Conservation (phyloP, 768 basidiomycete species). For the Clitopilus hobsonii region DNA sequence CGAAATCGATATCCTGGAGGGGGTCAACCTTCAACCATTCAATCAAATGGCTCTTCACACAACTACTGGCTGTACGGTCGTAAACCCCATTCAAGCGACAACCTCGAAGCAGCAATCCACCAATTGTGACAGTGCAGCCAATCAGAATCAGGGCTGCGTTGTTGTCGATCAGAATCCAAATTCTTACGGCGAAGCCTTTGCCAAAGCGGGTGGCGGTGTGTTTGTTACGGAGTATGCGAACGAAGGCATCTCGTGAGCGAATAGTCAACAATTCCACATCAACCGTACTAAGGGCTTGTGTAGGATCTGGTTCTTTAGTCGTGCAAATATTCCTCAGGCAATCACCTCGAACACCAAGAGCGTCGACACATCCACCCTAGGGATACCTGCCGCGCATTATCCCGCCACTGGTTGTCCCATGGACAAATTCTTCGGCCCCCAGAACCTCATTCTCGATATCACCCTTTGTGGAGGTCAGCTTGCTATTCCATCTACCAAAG, state of each 20-base stretch:
- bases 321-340: conserved; percentile 40
- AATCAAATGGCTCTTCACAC: conserved; percentile 77
- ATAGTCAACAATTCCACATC: neutral
- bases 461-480: conserved; percentile 58
- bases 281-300: neutral
- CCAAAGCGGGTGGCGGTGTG: conserved; percentile 62
- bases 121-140: conserved; percentile 51
- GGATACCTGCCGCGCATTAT: conserved; percentile 69
- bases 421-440: conserved; percentile 52
- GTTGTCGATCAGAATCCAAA: conserved; percentile 48
- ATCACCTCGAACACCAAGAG: conserved; percentile 45
- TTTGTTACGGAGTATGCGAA: conserved; percentile 60
- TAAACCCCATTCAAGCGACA: conserved; percentile 44
- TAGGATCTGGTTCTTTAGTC: conserved; percentile 64
- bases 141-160: conserved; percentile 62
- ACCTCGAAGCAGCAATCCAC: conserved; percentile 45
- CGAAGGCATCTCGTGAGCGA: conserved; percentile 57
- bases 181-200: conserved; percentile 70
- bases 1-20: conserved; percentile 81
- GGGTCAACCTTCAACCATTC: conserved; percentile 59
- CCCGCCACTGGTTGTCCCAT: conserved; percentile 51
- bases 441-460: conserved; percentile 72
- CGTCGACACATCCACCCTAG: conserved; percentile 52
- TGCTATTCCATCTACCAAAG: neutral
- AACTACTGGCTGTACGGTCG: conserved; percentile 49